phyloP scores from a whole-genome alignment of 2,329 filamentous ascomycete genomes.

The Epichloe festucae region DNA sequence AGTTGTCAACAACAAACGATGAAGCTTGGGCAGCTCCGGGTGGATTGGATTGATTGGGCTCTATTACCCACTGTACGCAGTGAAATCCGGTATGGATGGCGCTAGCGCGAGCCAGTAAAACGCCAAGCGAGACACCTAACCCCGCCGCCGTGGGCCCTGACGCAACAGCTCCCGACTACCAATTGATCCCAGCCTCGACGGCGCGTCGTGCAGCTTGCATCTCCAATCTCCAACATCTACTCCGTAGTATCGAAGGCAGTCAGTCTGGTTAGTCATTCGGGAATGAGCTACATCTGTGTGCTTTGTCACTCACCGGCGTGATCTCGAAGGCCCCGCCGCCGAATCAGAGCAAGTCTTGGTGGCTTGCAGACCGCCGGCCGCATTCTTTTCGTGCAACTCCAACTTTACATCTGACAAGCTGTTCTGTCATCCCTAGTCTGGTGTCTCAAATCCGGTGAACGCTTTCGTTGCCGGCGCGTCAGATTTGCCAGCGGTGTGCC shows the following conservation, averaged over 20 bases:
- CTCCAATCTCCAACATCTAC: background rate
- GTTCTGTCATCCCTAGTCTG: background rate
- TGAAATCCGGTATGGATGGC: background rate
- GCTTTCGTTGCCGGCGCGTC: background rate
- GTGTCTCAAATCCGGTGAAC: background rate
- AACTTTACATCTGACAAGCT: background rate
- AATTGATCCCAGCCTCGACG: background rate
- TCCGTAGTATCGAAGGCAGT: background rate
- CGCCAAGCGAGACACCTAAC: background rate
- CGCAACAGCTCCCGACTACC: background rate
- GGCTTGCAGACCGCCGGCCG: conserved; percentile 1
- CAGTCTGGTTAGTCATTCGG: background rate
- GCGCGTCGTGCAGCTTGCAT: background rate
- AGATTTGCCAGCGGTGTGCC: background rate
- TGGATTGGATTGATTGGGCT: background rate
- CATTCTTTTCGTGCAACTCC: background rate
- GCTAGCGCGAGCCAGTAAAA: background rate
- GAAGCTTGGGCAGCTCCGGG: background rate
- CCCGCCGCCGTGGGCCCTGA: background rate
- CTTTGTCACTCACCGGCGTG: background rate
- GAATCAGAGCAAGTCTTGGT: background rate
- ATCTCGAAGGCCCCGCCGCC: background rate
- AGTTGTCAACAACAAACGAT: background rate
- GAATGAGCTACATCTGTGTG: background rate
- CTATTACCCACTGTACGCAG: background rate